phyloP scores from a whole-genome alignment of 768 basidiomycete genomes.

The Tylopilus subfusipes region DNA sequence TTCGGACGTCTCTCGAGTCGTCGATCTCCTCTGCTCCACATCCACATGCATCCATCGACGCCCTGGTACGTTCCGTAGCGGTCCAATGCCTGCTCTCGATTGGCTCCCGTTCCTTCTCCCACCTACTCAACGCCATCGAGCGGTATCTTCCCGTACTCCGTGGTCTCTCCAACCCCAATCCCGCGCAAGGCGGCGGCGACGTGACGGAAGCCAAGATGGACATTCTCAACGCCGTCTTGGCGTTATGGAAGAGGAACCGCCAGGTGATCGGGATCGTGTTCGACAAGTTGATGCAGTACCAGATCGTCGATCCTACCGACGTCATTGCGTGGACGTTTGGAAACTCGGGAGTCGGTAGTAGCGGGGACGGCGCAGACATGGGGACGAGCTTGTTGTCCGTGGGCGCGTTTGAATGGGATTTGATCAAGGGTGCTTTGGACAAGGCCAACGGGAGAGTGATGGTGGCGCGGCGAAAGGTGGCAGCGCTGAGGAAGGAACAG shows the following conservation, averaged over 20 bases:
- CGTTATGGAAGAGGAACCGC: constrained; percentile 80
- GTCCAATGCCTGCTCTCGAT: constrained; percentile 88
- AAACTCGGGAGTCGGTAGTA: constrained; percentile 39
- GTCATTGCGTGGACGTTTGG: constrained; percentile 83
- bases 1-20: constrained; percentile 61
- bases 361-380: constrained; percentile 33
- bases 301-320: constrained; percentile 92
- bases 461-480: constrained; percentile 71
- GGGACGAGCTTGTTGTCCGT: constrained; percentile 35
- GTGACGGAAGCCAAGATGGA: constrained; percentile 60
- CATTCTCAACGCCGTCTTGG: constrained; percentile 64
- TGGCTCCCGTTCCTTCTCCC: constrained; percentile 94
- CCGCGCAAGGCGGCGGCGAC: constrained; percentile 27
- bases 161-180: constrained; percentile 41
- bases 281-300: constrained; percentile 98
- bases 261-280: constrained; percentile 92
- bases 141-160: constrained; percentile 82
- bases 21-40: constrained; percentile 51
- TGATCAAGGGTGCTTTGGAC: constrained; percentile 77
- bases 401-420: constrained; percentile 77
- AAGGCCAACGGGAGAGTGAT: constrained; percentile 89
- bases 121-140: constrained; percentile 96
- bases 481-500: constrained; percentile 78
- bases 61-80: constrained; percentile 69
- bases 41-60: constrained; percentile 55